Evolutionary conservation across 2,329 filamentous ascomycete genomes (phyloP).

Genomic region (Ceratocystis variospora): DNA sequence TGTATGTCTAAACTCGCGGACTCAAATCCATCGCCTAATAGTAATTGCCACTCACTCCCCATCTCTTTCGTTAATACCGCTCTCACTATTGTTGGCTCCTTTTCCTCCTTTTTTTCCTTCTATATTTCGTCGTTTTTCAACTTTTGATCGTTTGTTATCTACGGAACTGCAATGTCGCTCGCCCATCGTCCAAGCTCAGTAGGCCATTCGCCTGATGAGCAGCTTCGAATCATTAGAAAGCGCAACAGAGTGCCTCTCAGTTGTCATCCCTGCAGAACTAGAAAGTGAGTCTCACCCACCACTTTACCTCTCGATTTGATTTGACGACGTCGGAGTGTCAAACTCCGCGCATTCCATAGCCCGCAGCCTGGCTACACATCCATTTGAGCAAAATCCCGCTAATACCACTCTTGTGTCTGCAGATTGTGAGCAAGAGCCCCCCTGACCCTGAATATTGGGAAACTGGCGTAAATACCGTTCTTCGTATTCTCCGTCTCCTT

Average conservation of each 20-base stretch:
- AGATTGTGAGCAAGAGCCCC: conserved; percentile 17
- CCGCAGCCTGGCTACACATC: not conserved
- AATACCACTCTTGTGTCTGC: not conserved
- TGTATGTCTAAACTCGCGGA: not conserved
- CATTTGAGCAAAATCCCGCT: not conserved
- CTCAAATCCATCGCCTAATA: not conserved
- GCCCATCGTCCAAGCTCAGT: conserved; percentile 65
- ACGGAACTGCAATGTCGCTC: conserved; percentile 45
- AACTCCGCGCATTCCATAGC: not conserved
- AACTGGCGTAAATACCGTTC: too few species aligned
- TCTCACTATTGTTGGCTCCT: too few species aligned
- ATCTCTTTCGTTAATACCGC: not conserved
- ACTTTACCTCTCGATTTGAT: not conserved
- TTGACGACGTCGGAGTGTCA: not conserved
- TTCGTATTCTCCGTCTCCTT: too few species aligned
- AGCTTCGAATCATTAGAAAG: conserved; percentile 79
- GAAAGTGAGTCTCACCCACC: conserved; percentile 51
- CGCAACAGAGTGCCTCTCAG: conserved; percentile 84
- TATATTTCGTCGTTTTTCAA: not conserved
- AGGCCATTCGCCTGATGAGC: conserved; percentile 66
- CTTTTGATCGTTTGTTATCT: not conserved
- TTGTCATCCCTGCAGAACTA: conserved; percentile 77
- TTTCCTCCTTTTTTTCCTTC: not conserved
- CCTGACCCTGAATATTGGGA: not conserved
- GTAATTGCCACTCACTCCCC: not conserved